Conservation (phyloP, 2,329 filamentous ascomycete species). For the Pseudogymnoascus sp. region DNA sequence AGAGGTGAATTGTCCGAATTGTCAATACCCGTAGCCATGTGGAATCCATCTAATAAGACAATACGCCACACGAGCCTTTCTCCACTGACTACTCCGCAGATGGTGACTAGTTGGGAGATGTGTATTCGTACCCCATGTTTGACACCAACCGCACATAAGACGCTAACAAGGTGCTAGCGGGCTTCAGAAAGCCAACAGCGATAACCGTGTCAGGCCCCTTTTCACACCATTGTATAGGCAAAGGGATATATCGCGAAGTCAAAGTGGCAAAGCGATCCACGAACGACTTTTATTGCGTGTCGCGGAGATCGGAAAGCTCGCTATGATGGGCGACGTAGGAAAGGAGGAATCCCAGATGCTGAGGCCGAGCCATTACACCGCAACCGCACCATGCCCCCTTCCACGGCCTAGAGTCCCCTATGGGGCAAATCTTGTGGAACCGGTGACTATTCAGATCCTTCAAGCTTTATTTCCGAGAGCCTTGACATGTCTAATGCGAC, state of each 20-base stretch:
- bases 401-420: neutral
- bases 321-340: neutral
- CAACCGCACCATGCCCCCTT: neutral
- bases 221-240: neutral
- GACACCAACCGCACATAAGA: neutral
- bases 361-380: neutral
- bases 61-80: neutral
- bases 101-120: neutral
- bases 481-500: neutral
- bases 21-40: neutral
- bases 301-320: neutral
- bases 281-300: neutral
- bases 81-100: neutral
- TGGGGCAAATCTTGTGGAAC: neutral
- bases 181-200: neutral
- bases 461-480: neutral
- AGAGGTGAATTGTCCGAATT: neutral
- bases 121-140: neutral
- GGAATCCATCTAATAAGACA: neutral
- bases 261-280: neutral
- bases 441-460: neutral
- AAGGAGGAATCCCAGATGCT: neutral
- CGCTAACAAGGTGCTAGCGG: neutral
- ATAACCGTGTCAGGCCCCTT: neutral
- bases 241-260: neutral